These are phyloP conservation scores for Cantharellus cinnabarinus DNA, from an alignment of 768 basidiomycete genomes.

Conservation along the genomic window DNA sequence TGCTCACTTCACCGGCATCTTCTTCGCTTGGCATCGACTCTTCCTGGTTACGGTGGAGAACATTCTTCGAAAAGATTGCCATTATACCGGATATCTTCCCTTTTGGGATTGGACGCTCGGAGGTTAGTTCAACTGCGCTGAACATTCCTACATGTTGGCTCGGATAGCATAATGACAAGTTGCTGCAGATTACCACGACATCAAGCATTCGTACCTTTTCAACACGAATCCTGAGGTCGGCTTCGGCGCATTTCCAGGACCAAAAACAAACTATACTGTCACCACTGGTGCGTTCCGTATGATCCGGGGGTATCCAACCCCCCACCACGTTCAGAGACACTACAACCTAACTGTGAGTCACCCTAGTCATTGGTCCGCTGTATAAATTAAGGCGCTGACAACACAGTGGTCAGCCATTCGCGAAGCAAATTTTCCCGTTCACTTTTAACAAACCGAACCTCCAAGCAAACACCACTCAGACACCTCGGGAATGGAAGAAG, in stretches of 20 bases:
- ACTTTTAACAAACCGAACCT: not conserved
- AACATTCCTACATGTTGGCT: not conserved
- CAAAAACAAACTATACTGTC: not conserved
- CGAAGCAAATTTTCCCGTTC: not conserved
- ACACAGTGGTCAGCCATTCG: not conserved
- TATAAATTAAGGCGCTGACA: not conserved
- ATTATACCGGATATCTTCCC: not conserved
- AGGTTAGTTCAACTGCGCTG: not conserved
- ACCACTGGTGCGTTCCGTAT: not conserved
- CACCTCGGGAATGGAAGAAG: not conserved
- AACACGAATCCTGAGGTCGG: not conserved
- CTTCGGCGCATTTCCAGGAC: not conserved
- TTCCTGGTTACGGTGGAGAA: not conserved
- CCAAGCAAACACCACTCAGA: not conserved
- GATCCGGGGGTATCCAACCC: not conserved
- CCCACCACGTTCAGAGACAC: not conserved
- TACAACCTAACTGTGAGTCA: not conserved
- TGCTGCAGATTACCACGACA: not conserved
- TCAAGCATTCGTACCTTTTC: not conserved
- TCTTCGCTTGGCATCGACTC: conserved; percentile 2
- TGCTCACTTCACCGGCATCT: not conserved
- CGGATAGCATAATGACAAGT: not conserved
- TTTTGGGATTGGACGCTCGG: conserved; percentile 2
- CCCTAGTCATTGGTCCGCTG: not conserved
- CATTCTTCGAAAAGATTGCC: not conserved